These are phyloP conservation scores for Metschnikowia baotianmanensis DNA, from an alignment of 805 yeast species.

Conservation along the genomic window DNA sequence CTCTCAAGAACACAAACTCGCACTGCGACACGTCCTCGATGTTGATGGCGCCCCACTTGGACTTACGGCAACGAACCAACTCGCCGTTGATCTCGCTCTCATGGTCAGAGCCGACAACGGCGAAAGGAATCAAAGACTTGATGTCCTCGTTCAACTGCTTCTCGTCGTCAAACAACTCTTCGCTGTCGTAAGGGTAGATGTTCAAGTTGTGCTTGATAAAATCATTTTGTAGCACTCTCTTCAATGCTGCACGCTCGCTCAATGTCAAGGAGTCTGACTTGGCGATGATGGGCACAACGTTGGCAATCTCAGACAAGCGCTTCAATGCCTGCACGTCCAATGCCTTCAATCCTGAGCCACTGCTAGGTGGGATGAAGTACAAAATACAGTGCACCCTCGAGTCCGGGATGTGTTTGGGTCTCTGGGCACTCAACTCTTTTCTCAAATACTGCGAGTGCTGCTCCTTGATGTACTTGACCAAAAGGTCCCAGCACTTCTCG, in stretches of 20 bases:
- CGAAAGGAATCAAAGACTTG: conserved; percentile 81
- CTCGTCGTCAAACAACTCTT: conserved; percentile 68
- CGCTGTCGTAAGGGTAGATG: conserved; percentile 80
- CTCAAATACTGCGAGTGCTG: conserved; percentile 90
- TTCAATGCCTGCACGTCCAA: conserved; percentile 80
- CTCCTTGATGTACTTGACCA: conserved; percentile 90
- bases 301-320: conserved; percentile 83
- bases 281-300: conserved; percentile 94
- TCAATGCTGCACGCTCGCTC: conserved; percentile 77
- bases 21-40: conserved; percentile 94
- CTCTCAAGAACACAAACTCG: conserved; percentile 92
- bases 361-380: conserved; percentile 81
- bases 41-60: conserved; percentile 90
- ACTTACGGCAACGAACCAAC: conserved; percentile 83
- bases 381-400: conserved; percentile 91
- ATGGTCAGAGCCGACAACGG: conserved; percentile 86
- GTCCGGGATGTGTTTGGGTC: conserved; percentile 79
- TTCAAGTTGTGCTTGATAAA: conserved; percentile 68
- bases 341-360: conserved; percentile 78
- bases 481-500: conserved; percentile 96
- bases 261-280: conserved; percentile 87
- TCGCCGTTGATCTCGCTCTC: conserved; percentile 76
- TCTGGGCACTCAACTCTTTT: conserved; percentile 90
- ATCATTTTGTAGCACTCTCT: conserved; percentile 73
- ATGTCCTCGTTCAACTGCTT: conserved; percentile 71